Conservation (phyloP, 169 alveolate species). For the Miamiensis avidus region DNA sequence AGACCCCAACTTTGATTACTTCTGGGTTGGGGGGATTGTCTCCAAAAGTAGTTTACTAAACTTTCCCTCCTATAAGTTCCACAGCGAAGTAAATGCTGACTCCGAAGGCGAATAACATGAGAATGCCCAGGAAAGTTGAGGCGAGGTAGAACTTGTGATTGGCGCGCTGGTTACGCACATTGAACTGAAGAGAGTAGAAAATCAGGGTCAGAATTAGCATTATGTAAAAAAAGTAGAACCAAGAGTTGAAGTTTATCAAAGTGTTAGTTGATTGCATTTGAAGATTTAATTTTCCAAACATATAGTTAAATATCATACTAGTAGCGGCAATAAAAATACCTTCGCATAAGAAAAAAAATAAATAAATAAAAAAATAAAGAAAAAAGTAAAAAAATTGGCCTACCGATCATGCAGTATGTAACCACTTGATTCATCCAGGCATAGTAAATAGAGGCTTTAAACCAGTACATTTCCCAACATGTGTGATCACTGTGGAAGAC, state of each 20-base stretch:
- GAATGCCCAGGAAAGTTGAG: not conserved
- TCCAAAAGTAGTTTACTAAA: not conserved
- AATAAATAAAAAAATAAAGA: too few relatives aligned
- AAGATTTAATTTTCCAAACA: not conserved
- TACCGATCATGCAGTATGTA: not conserved
- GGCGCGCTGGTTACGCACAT: not conserved
- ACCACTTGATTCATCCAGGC: not conserved
- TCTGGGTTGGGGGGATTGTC: not conserved
- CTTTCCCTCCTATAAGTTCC: not conserved
- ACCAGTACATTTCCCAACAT: constrained; percentile 7
- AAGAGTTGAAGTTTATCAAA: too few relatives aligned
- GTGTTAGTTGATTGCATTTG: too few relatives aligned
- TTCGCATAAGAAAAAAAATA: too few relatives aligned
- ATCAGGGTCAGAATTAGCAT: not conserved
- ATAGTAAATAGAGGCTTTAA: constrained; percentile 3
- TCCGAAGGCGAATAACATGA: not conserved
- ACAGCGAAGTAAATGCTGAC: not conserved
- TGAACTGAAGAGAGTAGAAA: not conserved
- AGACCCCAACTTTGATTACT: not conserved
- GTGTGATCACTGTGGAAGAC: constrained; percentile 11
- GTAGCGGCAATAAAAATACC: not conserved
- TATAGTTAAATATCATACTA: not conserved
- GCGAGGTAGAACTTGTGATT: not conserved
- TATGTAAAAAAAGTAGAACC: too few relatives aligned
- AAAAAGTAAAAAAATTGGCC: not conserved